These are phyloP conservation scores for Paragyromitra xinjiangensis DNA, from an alignment of 495 filamentous ascomycete species.

Conservation along the genomic window DNA sequence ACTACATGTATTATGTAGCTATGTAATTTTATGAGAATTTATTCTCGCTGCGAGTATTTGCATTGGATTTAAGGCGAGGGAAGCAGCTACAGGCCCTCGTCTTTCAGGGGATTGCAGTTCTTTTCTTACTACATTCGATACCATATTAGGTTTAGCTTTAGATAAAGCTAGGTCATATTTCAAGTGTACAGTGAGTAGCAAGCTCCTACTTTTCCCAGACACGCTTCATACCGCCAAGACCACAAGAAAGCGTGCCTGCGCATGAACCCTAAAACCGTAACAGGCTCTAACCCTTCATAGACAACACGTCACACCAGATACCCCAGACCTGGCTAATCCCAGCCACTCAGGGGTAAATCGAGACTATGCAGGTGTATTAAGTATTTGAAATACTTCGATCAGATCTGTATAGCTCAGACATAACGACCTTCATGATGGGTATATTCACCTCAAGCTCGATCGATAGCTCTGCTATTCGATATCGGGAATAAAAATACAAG, in stretches of 20 bases:
- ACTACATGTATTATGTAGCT: too few relatives aligned
- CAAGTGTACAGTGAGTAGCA: not conserved
- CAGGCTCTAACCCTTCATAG: not conserved
- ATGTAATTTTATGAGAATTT: too few relatives aligned
- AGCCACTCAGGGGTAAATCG: not conserved
- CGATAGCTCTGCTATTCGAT: too few relatives aligned
- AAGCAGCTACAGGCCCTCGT: too few relatives aligned
- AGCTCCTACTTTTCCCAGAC: not conserved
- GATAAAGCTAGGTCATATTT: not conserved
- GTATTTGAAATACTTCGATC: constrained; percentile 19
- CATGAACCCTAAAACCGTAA: not conserved
- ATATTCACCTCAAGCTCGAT: too few relatives aligned
- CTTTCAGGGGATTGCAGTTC: too few relatives aligned
- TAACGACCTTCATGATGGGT: too few relatives aligned
- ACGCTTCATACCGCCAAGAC: not conserved
- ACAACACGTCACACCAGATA: not conserved
- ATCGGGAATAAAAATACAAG: too few relatives aligned
- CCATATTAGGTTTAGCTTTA: too few relatives aligned
- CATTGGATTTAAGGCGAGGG: too few relatives aligned
- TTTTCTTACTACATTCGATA: too few relatives aligned
- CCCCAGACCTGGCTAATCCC: not conserved
- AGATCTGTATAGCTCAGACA: not conserved
- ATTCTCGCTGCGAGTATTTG: too few relatives aligned
- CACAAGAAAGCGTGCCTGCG: not conserved
- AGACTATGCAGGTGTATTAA: not conserved